phyloP scores from a whole-genome alignment of 2,329 filamentous ascomycete species.

The Septoria petroselini region DNA sequence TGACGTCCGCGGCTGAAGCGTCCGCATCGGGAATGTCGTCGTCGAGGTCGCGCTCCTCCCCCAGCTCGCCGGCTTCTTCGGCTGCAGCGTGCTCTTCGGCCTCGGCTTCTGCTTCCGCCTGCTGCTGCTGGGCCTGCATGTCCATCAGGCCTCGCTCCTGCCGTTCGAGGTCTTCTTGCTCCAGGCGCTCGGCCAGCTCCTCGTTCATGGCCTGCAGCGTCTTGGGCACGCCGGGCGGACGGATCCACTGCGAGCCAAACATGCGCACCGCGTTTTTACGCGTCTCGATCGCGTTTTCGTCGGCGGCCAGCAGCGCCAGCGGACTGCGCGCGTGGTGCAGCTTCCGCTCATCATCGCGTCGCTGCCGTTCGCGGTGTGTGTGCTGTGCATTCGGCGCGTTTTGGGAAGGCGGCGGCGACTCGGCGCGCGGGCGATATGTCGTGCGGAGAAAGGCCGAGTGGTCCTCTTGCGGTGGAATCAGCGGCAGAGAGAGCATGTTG shows the following conservation, averaged over 20 bases:
- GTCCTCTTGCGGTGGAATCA: conserved; percentile 34
- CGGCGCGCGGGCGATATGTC: conserved; percentile 30
- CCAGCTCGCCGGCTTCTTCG: conserved; percentile 52
- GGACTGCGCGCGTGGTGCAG: conserved; percentile 50
- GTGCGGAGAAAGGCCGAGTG: conserved; percentile 29
- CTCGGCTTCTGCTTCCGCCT: conserved; percentile 49
- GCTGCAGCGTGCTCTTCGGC: conserved; percentile 41
- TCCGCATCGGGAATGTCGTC: conserved; percentile 64
- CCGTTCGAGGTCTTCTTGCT: conserved; percentile 72
- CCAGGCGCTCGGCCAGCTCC: conserved; percentile 82
- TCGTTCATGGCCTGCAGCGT: conserved; percentile 87
- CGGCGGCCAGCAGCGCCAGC: conserved; percentile 67
- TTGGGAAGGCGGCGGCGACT: conserved; percentile 29
- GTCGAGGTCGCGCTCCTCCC: conserved; percentile 46
- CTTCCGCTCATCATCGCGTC: conserved; percentile 36
- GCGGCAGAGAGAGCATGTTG: conserved; percentile 36
- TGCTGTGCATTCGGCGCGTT: conserved; percentile 29
- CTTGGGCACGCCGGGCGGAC: conserved; percentile 81
- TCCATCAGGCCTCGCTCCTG: conserved; percentile 70
- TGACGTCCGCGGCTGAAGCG: conserved; percentile 50
- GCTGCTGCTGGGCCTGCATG: conserved; percentile 61
- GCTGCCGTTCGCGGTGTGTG: conserved; percentile 31
- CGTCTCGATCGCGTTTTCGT: conserved; percentile 72
- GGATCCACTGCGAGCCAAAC: conserved; percentile 87
- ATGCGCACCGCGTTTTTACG: conserved; percentile 79